A percentile compares a stretch with the other conserved stretches of the same genome.
Conservation (phyloP, 2,329 filamentous ascomycete genomes). For the Neospermospora avenae region DNA sequence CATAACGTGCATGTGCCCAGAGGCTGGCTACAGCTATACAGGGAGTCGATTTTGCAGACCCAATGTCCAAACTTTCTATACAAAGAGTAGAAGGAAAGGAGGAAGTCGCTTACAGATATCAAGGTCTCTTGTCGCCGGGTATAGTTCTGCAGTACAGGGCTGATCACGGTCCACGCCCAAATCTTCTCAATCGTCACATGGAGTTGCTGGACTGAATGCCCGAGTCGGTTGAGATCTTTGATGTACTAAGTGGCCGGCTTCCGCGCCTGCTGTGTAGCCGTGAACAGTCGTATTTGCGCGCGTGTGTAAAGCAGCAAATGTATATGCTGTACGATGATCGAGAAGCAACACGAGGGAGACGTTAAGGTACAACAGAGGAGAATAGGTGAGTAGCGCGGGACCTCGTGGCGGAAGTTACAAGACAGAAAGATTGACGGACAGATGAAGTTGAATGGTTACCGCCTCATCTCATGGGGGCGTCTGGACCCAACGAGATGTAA, state of each 20-base stretch:
- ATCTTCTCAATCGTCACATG: slow-evolving; percentile 34
- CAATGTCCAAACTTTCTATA: slow-evolving; percentile 19
- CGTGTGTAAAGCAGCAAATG: slow-evolving; percentile 19
- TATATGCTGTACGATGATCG: slow-evolving; percentile 22
- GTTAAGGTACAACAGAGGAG: slow-evolving; percentile 29
- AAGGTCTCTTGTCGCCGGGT: slow-evolving; percentile 32
- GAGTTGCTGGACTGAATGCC: slow-evolving; percentile 29
- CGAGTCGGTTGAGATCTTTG: slow-evolving; percentile 21
- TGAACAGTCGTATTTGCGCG: slow-evolving; percentile 27
- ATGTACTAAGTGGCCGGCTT: slow-evolving; percentile 24
- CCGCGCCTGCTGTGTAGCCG: slow-evolving; percentile 21
- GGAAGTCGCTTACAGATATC: slow-evolving; percentile 30
- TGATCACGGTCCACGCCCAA: slow-evolving; percentile 35
- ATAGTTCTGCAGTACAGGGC: slow-evolving; percentile 35
- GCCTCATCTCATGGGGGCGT: slow-evolving; percentile 30
- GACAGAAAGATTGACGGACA: slow-evolving; percentile 14
- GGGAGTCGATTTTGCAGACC: slow-evolving; percentile 18
- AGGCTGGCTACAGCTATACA: slow-evolving; percentile 25
- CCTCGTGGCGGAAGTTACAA: slow-evolving; percentile 25
- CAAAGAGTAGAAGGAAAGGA: slow-evolving; percentile 8
- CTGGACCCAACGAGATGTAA: slow-evolving; percentile 27
- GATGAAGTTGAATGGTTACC: slow-evolving; percentile 17
- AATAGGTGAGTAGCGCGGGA: slow-evolving; percentile 30
- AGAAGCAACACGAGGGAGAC: slow-evolving; percentile 24
- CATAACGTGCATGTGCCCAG: slow-evolving; percentile 26